Evolutionary conservation across 768 basidiomycete genomes (phyloP).

Genomic region (Rhizopogon salebrosus): DNA sequence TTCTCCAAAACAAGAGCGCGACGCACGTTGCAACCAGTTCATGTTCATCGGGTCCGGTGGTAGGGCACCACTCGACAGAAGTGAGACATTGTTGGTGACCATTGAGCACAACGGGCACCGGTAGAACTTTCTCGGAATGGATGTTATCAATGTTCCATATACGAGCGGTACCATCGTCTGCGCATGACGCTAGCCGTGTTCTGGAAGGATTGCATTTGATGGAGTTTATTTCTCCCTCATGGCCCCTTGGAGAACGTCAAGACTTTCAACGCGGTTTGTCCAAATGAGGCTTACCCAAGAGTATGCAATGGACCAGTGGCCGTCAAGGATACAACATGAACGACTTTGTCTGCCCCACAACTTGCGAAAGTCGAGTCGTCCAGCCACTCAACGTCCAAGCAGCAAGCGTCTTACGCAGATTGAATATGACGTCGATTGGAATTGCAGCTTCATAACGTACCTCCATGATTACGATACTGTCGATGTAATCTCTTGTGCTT

Average conservation of each 20-base stretch:
- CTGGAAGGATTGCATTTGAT: conserved; percentile 63
- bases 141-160: conserved; percentile 66
- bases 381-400: conserved; percentile 79
- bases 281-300: conserved; percentile 44
- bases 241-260: conserved; percentile 45
- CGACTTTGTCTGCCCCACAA: conserved; percentile 63
- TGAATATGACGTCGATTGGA: conserved; percentile 2
- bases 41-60: conserved; percentile 39
- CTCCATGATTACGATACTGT: conserved; percentile 63
- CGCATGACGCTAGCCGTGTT: conserved; percentile 72
- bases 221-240: conserved; percentile 74
- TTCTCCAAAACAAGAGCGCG: neutral
- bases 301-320: conserved; percentile 50
- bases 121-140: conserved; percentile 19
- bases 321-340: conserved; percentile 57
- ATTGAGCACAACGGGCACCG: conserved; percentile 34
- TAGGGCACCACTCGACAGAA: conserved; percentile 66
- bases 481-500: conserved; percentile 51
- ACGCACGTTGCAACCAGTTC: conserved; percentile 71
- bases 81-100: conserved; percentile 68
- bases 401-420: conserved; percentile 49
- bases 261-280: neutral
- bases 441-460: conserved; percentile 30
- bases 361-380: conserved; percentile 66
- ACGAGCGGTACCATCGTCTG: conserved; percentile 74